Percentiles rank a stretch among this genome's conserved stretches.
phyloP scores from a whole-genome alignment of 1,284 basidiomycete genomes.

The Trametes sp. region DNA sequence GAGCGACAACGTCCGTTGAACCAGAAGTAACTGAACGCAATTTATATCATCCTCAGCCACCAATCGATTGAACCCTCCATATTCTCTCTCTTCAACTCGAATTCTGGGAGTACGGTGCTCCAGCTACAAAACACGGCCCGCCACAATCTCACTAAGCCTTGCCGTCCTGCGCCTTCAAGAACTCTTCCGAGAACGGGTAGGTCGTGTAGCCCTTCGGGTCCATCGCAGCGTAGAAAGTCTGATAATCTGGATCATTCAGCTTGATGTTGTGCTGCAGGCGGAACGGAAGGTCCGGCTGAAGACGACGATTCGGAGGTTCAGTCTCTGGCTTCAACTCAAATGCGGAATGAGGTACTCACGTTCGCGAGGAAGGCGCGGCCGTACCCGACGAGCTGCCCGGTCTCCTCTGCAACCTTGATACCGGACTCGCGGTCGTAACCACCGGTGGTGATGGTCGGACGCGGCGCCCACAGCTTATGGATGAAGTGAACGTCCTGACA shows the following conservation, averaged over 20 bases:
- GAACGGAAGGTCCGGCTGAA: slow-evolving; percentile 29
- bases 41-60: too few relatives aligned
- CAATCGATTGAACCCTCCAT: too few relatives aligned
- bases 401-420: slow-evolving; percentile 39
- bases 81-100: too few relatives aligned
- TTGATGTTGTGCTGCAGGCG: slow-evolving; percentile 24
- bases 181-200: slow-evolving; percentile 32
- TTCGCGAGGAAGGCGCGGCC: slow-evolving; percentile 56
- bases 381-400: slow-evolving; percentile 51
- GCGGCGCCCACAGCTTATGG: slow-evolving; percentile 39
- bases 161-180: slow-evolving; percentile 7
- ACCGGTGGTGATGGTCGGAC: slow-evolving; percentile 44
- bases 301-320: too few relatives aligned
- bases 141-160: not conserved
- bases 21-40: too few relatives aligned
- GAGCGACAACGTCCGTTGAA: too few relatives aligned
- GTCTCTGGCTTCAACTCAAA: too few relatives aligned
- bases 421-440: slow-evolving; percentile 34
- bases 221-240: slow-evolving; percentile 29
- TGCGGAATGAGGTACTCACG: slow-evolving; percentile 33
- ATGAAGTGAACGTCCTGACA: slow-evolving; percentile 39
- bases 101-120: too few relatives aligned
- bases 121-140: too few relatives aligned
- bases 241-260: slow-evolving; percentile 15
- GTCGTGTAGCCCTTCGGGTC: slow-evolving; percentile 36